Conservation (phyloP, 2,329 filamentous ascomycete genomes). For the Hypoxylon sp. region DNA sequence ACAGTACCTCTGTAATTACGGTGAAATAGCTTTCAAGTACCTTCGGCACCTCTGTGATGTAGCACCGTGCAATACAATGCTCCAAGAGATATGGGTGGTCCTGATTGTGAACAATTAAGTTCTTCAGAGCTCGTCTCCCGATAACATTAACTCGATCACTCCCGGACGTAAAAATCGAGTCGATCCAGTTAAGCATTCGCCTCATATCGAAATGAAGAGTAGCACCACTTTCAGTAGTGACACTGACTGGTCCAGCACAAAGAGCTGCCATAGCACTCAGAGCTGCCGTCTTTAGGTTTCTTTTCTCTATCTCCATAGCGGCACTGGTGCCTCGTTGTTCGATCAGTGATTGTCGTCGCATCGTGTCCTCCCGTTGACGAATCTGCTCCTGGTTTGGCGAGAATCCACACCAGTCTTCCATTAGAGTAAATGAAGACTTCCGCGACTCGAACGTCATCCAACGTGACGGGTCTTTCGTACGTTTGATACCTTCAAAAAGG, state of each 20-base stretch:
- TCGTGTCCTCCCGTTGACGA: constrained; percentile 84
- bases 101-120: constrained; percentile 90
- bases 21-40: constrained; percentile 95
- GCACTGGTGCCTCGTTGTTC: constrained; percentile 84
- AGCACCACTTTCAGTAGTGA: constrained; percentile 90
- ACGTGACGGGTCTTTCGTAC: constrained; percentile 84
- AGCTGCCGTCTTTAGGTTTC: constrained; percentile 89
- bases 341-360: constrained; percentile 86
- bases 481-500: constrained; percentile 91
- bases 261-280: constrained; percentile 95
- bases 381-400: constrained; percentile 91
- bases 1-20: constrained; percentile 89
- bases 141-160: constrained; percentile 95
- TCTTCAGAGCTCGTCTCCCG: constrained; percentile 88
- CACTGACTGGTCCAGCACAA: constrained; percentile 87
- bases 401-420: constrained; percentile 99
- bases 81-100: constrained; percentile 89
- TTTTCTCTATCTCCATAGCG: constrained; percentile 97
- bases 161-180: constrained; percentile 91
- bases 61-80: constrained; percentile 92
- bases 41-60: constrained; percentile 83
- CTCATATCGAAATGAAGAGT: constrained; percentile 91
- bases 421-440: constrained; percentile 94
- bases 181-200: constrained; percentile 95
- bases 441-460: constrained; percentile 99